phyloP scores from a whole-genome alignment of 768 basidiomycete genomes.

The Serendipita sp. region DNA sequence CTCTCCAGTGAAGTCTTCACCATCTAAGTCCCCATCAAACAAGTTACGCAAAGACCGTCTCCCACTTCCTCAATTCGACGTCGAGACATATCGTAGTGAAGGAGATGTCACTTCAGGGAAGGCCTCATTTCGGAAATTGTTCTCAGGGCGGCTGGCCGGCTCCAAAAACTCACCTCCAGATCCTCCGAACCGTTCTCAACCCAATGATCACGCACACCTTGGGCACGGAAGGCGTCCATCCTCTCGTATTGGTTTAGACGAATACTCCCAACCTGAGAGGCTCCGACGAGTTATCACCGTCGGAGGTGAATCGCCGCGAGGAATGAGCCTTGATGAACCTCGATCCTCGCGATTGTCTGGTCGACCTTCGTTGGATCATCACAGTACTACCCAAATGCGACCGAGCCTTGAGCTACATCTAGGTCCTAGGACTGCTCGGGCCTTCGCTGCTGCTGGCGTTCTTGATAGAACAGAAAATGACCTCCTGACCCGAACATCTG shows the following conservation, averaged over 20 bases:
- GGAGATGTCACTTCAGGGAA: not conserved
- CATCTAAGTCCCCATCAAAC: not conserved
- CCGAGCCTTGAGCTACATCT: not conserved
- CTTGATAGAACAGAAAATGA: not conserved
- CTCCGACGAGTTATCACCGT: not conserved
- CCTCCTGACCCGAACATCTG: not conserved
- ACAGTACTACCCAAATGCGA: not conserved
- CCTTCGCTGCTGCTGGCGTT: not conserved
- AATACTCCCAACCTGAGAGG: not conserved
- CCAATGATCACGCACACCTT: not conserved
- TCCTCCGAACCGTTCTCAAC: not conserved
- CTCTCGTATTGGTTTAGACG: not conserved
- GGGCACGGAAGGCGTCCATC: not conserved
- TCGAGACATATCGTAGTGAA: not conserved
- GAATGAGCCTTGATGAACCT: not conserved
- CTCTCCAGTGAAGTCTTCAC: not conserved
- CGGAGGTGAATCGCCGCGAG: not conserved
- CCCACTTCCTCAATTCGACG: not conserved
- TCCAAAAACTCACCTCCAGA: not conserved
- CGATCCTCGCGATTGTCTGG: not conserved
- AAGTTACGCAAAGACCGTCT: not conserved
- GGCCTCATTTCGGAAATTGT: not conserved
- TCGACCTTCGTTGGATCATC: not conserved
- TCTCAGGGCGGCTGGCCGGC: not conserved
- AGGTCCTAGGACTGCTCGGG: not conserved